Evolutionary conservation across 2,329 filamentous ascomycete species (phyloP), one percentile per base, ranked within the genome.

Genomic region (Penicillium brevicompactum): DNA sequence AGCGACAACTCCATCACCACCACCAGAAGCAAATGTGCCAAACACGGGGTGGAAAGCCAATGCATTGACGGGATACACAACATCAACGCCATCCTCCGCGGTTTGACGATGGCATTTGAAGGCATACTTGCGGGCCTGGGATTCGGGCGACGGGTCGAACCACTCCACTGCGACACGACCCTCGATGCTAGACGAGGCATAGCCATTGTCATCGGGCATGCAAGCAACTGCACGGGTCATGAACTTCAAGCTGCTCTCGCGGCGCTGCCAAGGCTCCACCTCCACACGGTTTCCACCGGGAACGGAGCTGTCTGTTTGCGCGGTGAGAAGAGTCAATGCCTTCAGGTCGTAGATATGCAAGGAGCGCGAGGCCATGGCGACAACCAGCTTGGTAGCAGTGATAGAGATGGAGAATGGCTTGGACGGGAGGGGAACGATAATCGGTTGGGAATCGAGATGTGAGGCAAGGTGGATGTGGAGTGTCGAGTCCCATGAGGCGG

Each of bases 81-180:
- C 83, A 67, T 96, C 92, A 27, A 83, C 86, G 47, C 85, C 86
- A 42, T 83, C 82, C 51, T 65, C 62, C 2, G 78, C 71, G 30
- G 86, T 82, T 73, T 96, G 91, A 4, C 94, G 85, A 76, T 99
- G 94, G 76, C 94, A 99, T 76, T 99, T 99, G 84, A 99, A 99
- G 13, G 94, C 94, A 73, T 97, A 99, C 74, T 97, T 97, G 63
- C 92, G 85, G 38, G 90, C 88, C 77, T 97, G 92, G 4, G 90
- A 92, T 73, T 93, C 90, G 41, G 86, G 80, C 5, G 87, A 90
- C 14, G 94, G 90, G 70, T 97, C 94, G 72, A 99, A 97, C 91
- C 92, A 97, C 74, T 99, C 94, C 1, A 99, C 94, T 0, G 92
- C 93, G 2, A 99, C 92, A 65, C 94, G 87, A 4, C 94, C 94